phyloP scores from a whole-genome alignment of 179 eudicot species.

The Drosera spatulata region DNA sequence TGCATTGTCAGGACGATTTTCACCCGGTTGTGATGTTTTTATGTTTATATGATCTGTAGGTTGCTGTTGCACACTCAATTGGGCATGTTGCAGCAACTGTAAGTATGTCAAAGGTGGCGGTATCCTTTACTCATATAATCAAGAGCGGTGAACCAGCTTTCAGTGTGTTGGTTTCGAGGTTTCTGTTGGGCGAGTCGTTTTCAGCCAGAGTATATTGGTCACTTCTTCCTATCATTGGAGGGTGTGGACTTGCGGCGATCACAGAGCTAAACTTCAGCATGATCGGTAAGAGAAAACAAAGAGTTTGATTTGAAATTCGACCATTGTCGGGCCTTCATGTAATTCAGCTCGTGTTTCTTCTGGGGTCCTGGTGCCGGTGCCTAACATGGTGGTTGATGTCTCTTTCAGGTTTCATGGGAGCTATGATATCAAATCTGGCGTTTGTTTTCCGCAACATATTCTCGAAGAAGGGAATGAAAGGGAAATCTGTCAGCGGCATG shows the following conservation, averaged over 20 bases:
- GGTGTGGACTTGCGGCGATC: conserved; percentile 48
- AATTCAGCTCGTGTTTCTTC: neutral
- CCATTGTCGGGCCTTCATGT: neutral
- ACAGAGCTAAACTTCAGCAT: conserved; percentile 59
- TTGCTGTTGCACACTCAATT: conserved; percentile 52
- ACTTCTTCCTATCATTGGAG: conserved; percentile 57
- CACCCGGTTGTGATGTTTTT: neutral
- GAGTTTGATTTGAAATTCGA: neutral
- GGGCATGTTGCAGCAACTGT: conserved; percentile 64
- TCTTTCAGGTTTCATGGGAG: conserved; percentile 58
- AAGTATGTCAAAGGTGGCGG: conserved; percentile 67
- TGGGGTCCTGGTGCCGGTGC: neutral
- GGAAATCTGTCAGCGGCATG: no score
- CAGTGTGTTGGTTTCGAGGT: no score
- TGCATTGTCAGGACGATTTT: no score
- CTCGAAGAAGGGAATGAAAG: no score
- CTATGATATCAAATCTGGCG: conserved; percentile 57
- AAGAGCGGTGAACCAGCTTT: conserved; percentile 45
- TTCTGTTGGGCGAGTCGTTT: conserved; percentile 36
- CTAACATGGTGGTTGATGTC: conserved; percentile 13
- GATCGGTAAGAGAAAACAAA: conserved; percentile 23
- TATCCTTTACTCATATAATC: conserved; percentile 53
- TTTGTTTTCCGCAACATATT: conserved; percentile 3
- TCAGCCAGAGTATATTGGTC: conserved; percentile 43
- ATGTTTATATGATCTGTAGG: conserved; percentile 12